A percentile compares a stretch with the other conserved stretches of the same genome.
Conservation (phyloP, 2,329 filamentous ascomycete species). For the Dactylellina haptotyla region DNA sequence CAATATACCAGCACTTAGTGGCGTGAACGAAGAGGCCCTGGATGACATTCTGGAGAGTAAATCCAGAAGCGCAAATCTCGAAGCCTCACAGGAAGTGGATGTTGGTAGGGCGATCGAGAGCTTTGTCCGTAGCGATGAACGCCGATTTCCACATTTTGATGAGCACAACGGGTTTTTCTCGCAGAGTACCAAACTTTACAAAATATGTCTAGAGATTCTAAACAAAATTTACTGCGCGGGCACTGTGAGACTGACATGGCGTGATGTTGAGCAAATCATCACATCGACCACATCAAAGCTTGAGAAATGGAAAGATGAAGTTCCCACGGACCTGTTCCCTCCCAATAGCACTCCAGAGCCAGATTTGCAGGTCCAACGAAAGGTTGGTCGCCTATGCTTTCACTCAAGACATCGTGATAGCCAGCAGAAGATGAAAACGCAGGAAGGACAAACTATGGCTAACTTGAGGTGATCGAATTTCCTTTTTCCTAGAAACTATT, state of each 20-base stretch:
- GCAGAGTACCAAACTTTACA: constrained; percentile 57
- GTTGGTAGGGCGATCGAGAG: constrained; percentile 9
- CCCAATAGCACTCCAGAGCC: constrained; percentile 12
- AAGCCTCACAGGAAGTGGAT: neutral
- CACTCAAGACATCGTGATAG: constrained; percentile 22
- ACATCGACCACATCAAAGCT: constrained; percentile 34
- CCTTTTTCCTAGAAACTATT: constrained; percentile 44
- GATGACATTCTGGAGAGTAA: constrained; percentile 30
- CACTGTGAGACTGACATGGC: constrained; percentile 57
- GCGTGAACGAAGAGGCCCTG: constrained; percentile 32
- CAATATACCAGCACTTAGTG: constrained; percentile 32
- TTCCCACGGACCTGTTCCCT: constrained; percentile 26
- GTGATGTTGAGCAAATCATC: constrained; percentile 56
- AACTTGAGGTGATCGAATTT: constrained; percentile 18
- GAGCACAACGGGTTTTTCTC: constrained; percentile 55
- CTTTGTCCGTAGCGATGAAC: constrained; percentile 5
- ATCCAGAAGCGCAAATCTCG: neutral
- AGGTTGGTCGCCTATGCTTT: constrained; percentile 38
- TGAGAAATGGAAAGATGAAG: constrained; percentile 32
- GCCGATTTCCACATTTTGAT: constrained; percentile 26
- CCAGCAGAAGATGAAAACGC: too few relatives aligned
- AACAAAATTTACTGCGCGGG: constrained; percentile 57
- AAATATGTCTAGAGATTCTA: constrained; percentile 55
- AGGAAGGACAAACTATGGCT: constrained; percentile 24
- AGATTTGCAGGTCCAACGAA: constrained; percentile 44